Percentiles rank a stretch among this genome's conserved stretches.
Evolutionary conservation across 352 stramenopile species (phyloP).

Genomic region (Peronospora belbahrii): DNA sequence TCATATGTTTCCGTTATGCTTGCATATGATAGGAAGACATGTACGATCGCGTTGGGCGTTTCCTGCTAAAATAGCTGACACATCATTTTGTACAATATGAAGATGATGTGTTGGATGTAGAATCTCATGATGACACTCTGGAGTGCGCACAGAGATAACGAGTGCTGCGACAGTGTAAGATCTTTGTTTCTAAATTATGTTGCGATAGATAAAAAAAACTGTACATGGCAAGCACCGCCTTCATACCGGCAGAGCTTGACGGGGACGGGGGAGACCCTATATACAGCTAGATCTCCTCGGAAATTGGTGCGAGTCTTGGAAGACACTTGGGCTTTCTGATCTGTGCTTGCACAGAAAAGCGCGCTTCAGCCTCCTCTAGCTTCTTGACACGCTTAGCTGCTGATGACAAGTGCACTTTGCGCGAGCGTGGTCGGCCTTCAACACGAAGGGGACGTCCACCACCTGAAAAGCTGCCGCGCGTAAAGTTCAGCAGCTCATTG

Average conservation of each 20-base stretch:
- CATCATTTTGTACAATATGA: not conserved
- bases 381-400: conserved; percentile 78
- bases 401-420: conserved; percentile 71
- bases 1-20: not conserved
- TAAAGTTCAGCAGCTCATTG: conserved; percentile 67
- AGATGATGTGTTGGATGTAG: not conserved
- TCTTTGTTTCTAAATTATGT: conserved; percentile 24
- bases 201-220: conserved; percentile 25
- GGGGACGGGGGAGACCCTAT: not conserved
- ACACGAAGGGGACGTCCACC: conserved; percentile 28
- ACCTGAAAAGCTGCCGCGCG: conserved; percentile 38
- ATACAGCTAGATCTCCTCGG: conserved; percentile 28
- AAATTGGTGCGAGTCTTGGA: conserved; percentile 35
- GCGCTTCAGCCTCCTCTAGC: conserved; percentile 72
- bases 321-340: conserved; percentile 31
- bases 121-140: too few relatives aligned
- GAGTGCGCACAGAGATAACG: too few relatives aligned
- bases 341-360: conserved; percentile 38
- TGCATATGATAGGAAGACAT: too few relatives aligned
- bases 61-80: too few relatives aligned
- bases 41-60: too few relatives aligned
- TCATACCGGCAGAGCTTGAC: conserved; percentile 14
- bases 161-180: not conserved
- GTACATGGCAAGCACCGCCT: conserved; percentile 17
- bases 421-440: conserved; percentile 40